A percentile compares a stretch with the other conserved stretches of the same genome.
Evolutionary conservation across 768 basidiomycete species (phyloP).

Genomic region (Boletus speciosus): DNA sequence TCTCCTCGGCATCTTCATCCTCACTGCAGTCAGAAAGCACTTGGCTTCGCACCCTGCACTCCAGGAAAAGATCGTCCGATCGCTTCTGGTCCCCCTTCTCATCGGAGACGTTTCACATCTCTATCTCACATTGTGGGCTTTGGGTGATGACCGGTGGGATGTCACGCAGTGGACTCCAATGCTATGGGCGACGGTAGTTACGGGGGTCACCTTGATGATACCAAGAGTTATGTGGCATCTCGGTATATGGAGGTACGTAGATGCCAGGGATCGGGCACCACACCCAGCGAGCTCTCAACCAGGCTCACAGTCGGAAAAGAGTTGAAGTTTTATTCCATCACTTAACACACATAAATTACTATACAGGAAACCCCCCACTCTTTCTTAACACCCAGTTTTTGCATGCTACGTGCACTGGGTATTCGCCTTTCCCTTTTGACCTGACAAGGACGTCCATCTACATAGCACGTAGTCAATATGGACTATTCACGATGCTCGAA

Average conservation of each 20-base stretch:
- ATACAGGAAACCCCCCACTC: neutral
- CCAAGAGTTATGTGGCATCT: slow-evolving; percentile 73
- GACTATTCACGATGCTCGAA: slow-evolving; percentile 68
- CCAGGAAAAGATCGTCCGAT: slow-evolving; percentile 68
- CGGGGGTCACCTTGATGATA: slow-evolving; percentile 63
- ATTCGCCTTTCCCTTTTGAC: slow-evolving; percentile 11
- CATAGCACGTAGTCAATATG: slow-evolving; percentile 39
- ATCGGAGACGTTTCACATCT: slow-evolving; percentile 68
- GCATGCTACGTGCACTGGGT: slow-evolving; percentile 5
- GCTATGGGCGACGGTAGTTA: slow-evolving; percentile 61
- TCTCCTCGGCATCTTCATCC: slow-evolving; percentile 62
- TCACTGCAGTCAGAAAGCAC: slow-evolving; percentile 58
- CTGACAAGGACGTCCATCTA: neutral
- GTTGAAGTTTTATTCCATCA: slow-evolving; percentile 21
- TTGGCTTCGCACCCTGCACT: slow-evolving; percentile 54
- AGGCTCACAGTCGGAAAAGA: slow-evolving; percentile 5
- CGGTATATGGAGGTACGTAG: slow-evolving; percentile 71
- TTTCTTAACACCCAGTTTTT: neutral
- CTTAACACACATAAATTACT: slow-evolving; percentile 16
- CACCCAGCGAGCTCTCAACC: neutral
- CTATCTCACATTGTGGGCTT: slow-evolving; percentile 66
- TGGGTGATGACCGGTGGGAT: slow-evolving; percentile 68
- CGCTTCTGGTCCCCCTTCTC: slow-evolving; percentile 64
- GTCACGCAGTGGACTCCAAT: slow-evolving; percentile 61
- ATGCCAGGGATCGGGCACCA: slow-evolving; percentile 50